A percentile compares a stretch with the other conserved stretches of the same genome.
Evolutionary conservation across 2,329 filamentous ascomycete genomes (phyloP).

Genomic region (Colletotrichum camelliae): DNA sequence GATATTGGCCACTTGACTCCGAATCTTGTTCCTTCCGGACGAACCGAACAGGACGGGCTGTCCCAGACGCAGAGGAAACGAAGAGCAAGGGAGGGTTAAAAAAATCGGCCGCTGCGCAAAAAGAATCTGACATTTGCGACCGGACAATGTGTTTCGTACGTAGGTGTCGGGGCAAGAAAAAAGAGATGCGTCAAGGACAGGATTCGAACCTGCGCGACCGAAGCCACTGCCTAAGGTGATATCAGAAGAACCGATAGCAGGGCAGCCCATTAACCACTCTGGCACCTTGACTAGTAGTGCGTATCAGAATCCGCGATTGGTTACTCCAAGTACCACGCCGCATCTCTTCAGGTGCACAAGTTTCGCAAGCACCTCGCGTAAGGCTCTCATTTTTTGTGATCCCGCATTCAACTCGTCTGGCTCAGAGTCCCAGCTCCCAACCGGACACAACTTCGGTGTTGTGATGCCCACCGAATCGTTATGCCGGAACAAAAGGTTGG

Average conservation of each 20-base stretch:
- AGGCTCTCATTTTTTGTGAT: not conserved
- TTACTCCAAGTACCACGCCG: not conserved
- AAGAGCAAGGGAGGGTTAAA: too few species aligned
- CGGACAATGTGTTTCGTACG: too few species aligned
- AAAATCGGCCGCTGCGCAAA: too few species aligned
- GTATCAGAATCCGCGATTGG: too few species aligned
- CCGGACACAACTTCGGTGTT: not conserved
- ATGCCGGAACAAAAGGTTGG: not conserved
- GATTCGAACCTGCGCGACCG: conserved; percentile 23
- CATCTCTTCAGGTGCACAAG: not conserved
- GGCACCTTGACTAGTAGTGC: conserved; percentile 23
- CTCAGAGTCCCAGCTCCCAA: not conserved
- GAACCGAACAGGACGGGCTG: not conserved
- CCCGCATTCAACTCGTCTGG: not conserved
- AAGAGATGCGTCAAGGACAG: conserved; percentile 10
- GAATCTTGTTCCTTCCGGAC: not conserved
- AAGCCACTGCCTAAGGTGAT: conserved; percentile 16
- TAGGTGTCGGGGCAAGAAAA: too few species aligned
- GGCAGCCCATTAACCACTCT: conserved; percentile 24
- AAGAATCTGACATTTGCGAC: too few species aligned
- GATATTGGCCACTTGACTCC: not conserved
- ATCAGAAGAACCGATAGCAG: conserved; percentile 1
- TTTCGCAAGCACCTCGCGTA: not conserved
- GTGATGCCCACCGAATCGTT: not conserved
- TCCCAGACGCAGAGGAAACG: not conserved